These are phyloP conservation scores for Luzula sylvatica DNA, from an alignment of 176 grass and related monocot genomes.

Conservation along the genomic window DNA sequence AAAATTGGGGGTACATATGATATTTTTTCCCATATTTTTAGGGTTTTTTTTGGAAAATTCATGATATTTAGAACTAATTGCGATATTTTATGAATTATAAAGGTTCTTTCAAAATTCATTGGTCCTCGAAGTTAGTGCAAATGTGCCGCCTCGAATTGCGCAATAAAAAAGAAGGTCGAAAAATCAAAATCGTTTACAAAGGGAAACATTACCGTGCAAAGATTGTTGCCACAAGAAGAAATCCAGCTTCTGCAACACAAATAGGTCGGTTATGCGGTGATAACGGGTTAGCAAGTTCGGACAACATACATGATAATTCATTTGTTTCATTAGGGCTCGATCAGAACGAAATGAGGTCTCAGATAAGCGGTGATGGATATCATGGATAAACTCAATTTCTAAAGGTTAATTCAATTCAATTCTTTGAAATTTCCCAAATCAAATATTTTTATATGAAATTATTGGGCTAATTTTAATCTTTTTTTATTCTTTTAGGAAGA, in stretches of 20 bases:
- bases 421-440: too few species aligned
- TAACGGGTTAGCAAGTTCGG: constrained; percentile 7
- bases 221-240: constrained; percentile 26
- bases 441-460: background rate
- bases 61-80: too few species aligned
- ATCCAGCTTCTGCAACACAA: constrained; percentile 13
- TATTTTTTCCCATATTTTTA: too few species aligned
- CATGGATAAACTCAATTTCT: constrained; percentile 23
- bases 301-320: constrained; percentile 20
- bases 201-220: constrained; percentile 31
- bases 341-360: constrained; percentile 26
- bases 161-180: constrained; percentile 36
- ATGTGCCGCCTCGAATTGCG: constrained; percentile 25
- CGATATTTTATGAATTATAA: too few species aligned
- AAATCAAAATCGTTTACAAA: constrained; percentile 37
- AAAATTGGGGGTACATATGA: too few species aligned
- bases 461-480: background rate
- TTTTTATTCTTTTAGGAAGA: constrained; percentile 14
- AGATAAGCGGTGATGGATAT: constrained; percentile 20
- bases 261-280: background rate
- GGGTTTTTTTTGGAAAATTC: too few species aligned
- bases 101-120: too few species aligned
- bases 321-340: constrained; percentile 20
- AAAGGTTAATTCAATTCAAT: constrained; percentile 12
- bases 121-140: constrained; percentile 36